Percentiles rank a stretch among this genome's conserved stretches.
Conservation (phyloP, 2,329 filamentous ascomycete species). For the Fusarium sp. region DNA sequence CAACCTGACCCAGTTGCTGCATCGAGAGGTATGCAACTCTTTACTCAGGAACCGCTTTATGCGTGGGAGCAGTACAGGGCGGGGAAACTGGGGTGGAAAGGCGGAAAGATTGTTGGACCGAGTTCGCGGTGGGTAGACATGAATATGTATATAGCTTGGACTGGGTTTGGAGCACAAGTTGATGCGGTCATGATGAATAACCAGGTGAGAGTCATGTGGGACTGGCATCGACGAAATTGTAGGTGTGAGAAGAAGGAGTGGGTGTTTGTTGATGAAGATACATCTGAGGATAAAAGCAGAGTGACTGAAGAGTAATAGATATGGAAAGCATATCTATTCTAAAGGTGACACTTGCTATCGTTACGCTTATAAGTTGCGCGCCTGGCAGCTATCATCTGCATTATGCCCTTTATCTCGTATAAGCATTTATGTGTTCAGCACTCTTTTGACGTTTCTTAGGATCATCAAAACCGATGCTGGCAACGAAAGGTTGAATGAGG, state of each 20-base stretch:
- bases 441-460: no score
- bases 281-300: not conserved
- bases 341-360: accelerated
- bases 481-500: no score
- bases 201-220: not conserved
- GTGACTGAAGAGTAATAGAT: accelerated
- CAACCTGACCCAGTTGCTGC: not conserved
- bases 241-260: not conserved
- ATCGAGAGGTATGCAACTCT: not conserved
- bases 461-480: no score
- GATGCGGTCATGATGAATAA: not conserved
- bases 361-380: no score
- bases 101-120: not conserved
- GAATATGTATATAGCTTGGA: not conserved
- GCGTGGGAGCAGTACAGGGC: accelerated
- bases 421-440: no score
- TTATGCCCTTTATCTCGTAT: no score
- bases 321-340: accelerated
- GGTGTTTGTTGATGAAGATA: not conserved
- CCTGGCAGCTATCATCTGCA: no score
- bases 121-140: not conserved
- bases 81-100: not conserved
- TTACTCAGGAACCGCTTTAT: not conserved
- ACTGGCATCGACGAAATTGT: not conserved
- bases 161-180: not conserved